Conservation (phyloP, 2,329 filamentous ascomycete genomes). For the Calonectria ilicicola region DNA sequence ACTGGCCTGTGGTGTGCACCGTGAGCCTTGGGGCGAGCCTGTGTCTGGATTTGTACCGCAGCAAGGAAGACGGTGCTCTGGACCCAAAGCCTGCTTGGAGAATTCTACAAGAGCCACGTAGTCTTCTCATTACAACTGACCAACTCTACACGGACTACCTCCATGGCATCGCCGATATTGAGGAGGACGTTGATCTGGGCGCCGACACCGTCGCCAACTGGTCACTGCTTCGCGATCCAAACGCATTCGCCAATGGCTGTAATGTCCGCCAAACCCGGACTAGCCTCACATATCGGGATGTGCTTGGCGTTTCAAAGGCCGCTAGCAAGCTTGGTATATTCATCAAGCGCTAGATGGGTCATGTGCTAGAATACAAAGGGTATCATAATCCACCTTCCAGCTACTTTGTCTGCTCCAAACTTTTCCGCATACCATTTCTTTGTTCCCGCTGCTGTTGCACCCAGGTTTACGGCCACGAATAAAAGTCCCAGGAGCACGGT, state of each 20-base stretch:
- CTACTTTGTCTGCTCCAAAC: slow-evolving; percentile 76
- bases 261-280: slow-evolving; percentile 72
- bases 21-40: slow-evolving; percentile 84
- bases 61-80: slow-evolving; percentile 70
- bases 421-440: slow-evolving; percentile 82
- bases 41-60: slow-evolving; percentile 81
- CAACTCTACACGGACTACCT: slow-evolving; percentile 77
- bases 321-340: slow-evolving; percentile 74
- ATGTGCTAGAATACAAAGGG: slow-evolving; percentile 70
- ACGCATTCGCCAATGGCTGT: slow-evolving; percentile 60
- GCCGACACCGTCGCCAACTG: slow-evolving; percentile 77
- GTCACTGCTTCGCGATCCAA: slow-evolving; percentile 68
- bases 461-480: slow-evolving; percentile 85
- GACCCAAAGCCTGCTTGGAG: slow-evolving; percentile 62
- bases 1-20: slow-evolving; percentile 89
- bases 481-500: slow-evolving; percentile 77
- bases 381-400: slow-evolving; percentile 79
- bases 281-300: slow-evolving; percentile 87
- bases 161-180: slow-evolving; percentile 78
- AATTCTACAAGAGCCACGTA: slow-evolving; percentile 86
- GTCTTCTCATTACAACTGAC: slow-evolving; percentile 78
- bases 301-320: slow-evolving; percentile 82
- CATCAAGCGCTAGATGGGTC: slow-evolving; percentile 49
- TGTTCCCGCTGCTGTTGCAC: slow-evolving; percentile 82
- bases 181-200: slow-evolving; percentile 74